phyloP scores from a whole-genome alignment of 176 grass and related monocot species.

The Ananas comosus region DNA sequence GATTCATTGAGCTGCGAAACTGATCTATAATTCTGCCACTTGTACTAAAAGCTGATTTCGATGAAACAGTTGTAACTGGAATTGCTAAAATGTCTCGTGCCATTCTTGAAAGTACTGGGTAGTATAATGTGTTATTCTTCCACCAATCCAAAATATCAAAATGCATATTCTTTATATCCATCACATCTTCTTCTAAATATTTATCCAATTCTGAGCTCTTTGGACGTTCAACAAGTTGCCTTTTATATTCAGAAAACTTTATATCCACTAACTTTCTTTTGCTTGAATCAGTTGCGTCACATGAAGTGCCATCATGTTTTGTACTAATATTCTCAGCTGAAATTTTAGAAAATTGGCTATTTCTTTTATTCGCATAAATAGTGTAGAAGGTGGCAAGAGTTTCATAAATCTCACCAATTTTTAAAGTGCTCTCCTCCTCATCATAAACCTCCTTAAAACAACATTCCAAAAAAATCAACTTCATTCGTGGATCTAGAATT shows the following conservation, averaged over 20 bases:
- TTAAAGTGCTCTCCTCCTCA: too few relatives aligned
- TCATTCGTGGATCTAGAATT: too few relatives aligned
- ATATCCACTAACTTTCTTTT: too few relatives aligned
- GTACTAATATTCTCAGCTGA: neutral
- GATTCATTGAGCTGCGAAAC: constrained; percentile 7
- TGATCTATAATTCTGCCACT: constrained; percentile 6
- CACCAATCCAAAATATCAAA: constrained; percentile 23
- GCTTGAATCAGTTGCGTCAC: too few relatives aligned
- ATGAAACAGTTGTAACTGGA: constrained; percentile 10
- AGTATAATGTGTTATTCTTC: neutral
- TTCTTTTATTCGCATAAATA: neutral
- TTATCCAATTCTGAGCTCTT: constrained; percentile 11
- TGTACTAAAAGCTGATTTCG: constrained; percentile 19
- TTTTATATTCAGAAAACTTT: too few relatives aligned
- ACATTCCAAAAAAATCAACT: neutral
- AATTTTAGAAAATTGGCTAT: neutral
- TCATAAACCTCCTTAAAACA: neutral
- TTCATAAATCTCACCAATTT: neutral
- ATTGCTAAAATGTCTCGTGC: constrained; percentile 19
- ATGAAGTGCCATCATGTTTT: neutral
- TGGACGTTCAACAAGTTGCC: too few relatives aligned
- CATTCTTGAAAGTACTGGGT: constrained; percentile 15
- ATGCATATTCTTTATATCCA: neutral
- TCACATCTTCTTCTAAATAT: constrained; percentile 1
- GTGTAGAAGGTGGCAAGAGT: neutral